phyloP scores from a whole-genome alignment of 139 green algal species.

The Bryopsis sp. region DNA sequence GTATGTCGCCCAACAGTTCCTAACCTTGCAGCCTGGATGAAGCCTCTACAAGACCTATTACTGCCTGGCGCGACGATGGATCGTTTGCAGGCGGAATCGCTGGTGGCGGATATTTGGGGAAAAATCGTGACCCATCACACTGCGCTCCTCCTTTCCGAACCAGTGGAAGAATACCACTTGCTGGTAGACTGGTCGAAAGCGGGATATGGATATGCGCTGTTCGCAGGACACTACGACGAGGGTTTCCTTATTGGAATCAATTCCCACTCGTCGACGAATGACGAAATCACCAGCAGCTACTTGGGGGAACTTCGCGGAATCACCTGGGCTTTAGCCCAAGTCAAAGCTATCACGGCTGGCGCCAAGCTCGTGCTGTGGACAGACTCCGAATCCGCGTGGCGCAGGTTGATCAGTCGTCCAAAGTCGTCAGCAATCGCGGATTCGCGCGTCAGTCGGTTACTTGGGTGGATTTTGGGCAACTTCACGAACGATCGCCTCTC shows the following conservation, averaged over 20 bases:
- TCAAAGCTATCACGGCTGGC: conserved; percentile 2
- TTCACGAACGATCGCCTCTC: not conserved
- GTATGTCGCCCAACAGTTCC: conserved; percentile 1
- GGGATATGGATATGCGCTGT: conserved; percentile 7
- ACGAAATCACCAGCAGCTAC: not conserved
- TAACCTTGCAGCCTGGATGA: not conserved
- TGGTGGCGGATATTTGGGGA: no score
- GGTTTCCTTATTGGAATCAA: not conserved
- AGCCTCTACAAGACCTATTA: no score
- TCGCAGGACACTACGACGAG: not conserved
- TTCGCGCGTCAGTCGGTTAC: not conserved
- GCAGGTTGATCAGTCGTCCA: not conserved
- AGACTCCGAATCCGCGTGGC: conserved; percentile 4
- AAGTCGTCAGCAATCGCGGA: not conserved
- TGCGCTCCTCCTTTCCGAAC: no score
- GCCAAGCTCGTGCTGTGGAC: not conserved
- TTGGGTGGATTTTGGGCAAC: conserved; percentile 6
- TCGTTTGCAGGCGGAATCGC: no score
- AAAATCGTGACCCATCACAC: no score
- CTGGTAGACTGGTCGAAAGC: conserved; percentile 7
- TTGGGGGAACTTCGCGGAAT: conserved; percentile 5
- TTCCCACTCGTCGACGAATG: not conserved
- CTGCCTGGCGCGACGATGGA: no score
- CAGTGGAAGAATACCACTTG: no score
- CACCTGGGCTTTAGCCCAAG: not conserved